Conservation (phyloP, 2,329 filamentous ascomycete genomes). For the Gnomoniopsis sp. region DNA sequence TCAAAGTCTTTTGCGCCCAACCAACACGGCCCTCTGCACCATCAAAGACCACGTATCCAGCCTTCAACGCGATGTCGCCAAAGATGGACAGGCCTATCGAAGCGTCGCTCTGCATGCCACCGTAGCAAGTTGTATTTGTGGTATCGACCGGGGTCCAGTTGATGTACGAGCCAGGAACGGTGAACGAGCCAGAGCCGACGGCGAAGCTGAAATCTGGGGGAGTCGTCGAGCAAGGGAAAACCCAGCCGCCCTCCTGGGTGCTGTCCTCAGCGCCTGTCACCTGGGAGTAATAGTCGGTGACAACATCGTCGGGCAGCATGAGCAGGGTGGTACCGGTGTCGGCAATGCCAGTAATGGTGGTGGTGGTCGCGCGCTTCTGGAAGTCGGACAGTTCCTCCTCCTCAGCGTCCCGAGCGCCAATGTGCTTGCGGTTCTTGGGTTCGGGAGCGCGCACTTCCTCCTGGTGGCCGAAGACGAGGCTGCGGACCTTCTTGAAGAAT, state of each 20-base stretch:
- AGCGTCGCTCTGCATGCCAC: slow-evolving; percentile 29
- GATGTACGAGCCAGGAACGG: slow-evolving; percentile 38
- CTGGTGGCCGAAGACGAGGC: neutral
- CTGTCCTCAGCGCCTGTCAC: slow-evolving; percentile 34
- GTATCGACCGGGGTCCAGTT: slow-evolving; percentile 28
- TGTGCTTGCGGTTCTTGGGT: slow-evolving; percentile 9
- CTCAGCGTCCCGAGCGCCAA: neutral
- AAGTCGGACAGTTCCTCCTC: slow-evolving; percentile 6
- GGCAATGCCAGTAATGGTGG: slow-evolving; percentile 34
- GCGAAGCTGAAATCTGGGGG: slow-evolving; percentile 42
- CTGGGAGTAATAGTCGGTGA: slow-evolving; percentile 41
- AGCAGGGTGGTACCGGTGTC: slow-evolving; percentile 51
- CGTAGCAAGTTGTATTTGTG: slow-evolving; percentile 28
- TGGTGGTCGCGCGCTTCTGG: slow-evolving; percentile 24
- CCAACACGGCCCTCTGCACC: slow-evolving; percentile 34
- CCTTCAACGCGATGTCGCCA: slow-evolving; percentile 28
- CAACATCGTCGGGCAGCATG: slow-evolving; percentile 39
- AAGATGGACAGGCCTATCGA: slow-evolving; percentile 27
- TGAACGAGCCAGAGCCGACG: slow-evolving; percentile 38
- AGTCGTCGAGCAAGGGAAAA: slow-evolving; percentile 40
- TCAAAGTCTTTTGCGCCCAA: slow-evolving; percentile 32
- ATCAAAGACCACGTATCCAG: slow-evolving; percentile 30
- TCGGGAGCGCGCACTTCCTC: neutral
- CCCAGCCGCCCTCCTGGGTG: slow-evolving; percentile 33
- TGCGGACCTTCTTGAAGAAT: neutral